Evolutionary conservation across 306 rosid species (phyloP), one percentile per base, ranked within the genome.

Genomic region (Biancaea sappan): DNA sequence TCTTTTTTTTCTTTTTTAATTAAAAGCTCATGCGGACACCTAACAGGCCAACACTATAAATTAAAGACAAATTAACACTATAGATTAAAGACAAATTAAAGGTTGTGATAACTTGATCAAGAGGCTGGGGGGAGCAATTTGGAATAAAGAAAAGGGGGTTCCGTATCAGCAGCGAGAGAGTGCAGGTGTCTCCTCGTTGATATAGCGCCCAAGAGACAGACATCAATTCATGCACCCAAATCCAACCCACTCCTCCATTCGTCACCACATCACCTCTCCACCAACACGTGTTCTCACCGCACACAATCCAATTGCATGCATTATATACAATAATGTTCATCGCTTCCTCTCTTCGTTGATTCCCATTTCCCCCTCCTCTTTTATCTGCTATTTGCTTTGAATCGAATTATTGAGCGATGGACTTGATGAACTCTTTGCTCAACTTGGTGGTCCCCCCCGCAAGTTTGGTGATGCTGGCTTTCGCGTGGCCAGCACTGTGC

Each of bases 401-500:
- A 48, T 7, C 54, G 18, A 48, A n/a, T 48, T 19, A 8, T 18
- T 34, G 1, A 69, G 25, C 29, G 3, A 87, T 88, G 92, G 88
- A 90, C 74, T 53, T 80, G 18, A 19, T 93, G 2, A 87, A 91
- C 87, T 63, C 83, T 4, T 2, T 85, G 53, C 79, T 93, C 59
- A 91, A 87, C 78, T 71, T 82, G 85, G 86, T 87, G 74, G 96
- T 82, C 65, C 98, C 97, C 7, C 97, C 97, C 56, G 78, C 85
- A 8, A 87, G 89, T 70, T 34, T 93, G 77, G 79, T 87, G 73
- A 79, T 82, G 69, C 58, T 90, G 78, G 98, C 90, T 13, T 91
- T 85, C 56, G 80, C 98, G 29, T 93, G 97, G 98, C 98, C 98
- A 12, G 77, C 97, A 38, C 68, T 91, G 26, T 84, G 90, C 78